These are phyloP conservation scores for Aspergillus tubingensis DNA, from an alignment of 2,329 filamentous ascomycete species.

Conservation along the genomic window DNA sequence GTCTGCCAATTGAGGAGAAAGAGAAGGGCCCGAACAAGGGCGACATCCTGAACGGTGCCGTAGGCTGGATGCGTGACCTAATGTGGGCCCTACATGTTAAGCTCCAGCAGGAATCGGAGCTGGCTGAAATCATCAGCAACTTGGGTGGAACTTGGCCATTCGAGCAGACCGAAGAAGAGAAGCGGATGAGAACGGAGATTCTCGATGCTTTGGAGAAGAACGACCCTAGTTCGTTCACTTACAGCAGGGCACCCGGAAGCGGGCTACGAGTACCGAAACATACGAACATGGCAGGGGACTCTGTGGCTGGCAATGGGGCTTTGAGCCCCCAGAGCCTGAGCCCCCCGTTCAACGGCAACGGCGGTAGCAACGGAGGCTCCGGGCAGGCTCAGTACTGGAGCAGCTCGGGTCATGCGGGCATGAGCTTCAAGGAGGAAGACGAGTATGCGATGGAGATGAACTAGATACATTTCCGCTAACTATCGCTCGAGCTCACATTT, in stretches of 20 bases:
- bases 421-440: slow-evolving; percentile 91
- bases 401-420: slow-evolving; percentile 54
- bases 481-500: slow-evolving; percentile 5
- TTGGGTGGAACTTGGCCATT: slow-evolving; percentile 77
- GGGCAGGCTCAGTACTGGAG: slow-evolving; percentile 58
- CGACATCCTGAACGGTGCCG: slow-evolving; percentile 94
- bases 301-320: slow-evolving; percentile 55
- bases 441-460: slow-evolving; percentile 80
- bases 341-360: slow-evolving; percentile 71
- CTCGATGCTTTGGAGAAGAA: slow-evolving; percentile 84
- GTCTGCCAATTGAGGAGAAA: slow-evolving; percentile 91
- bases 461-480: slow-evolving; percentile 18
- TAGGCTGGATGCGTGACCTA: slow-evolving; percentile 94
- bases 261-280: slow-evolving; percentile 89
- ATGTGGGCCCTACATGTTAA: slow-evolving; percentile 96
- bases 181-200: slow-evolving; percentile 91
- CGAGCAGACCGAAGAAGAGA: slow-evolving; percentile 85
- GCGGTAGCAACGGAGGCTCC: slow-evolving; percentile 56
- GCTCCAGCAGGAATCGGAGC: slow-evolving; percentile 83
- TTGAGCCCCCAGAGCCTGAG: slow-evolving; percentile 65
- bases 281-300: slow-evolving; percentile 86
- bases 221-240: slow-evolving; percentile 72
- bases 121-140: slow-evolving; percentile 72
- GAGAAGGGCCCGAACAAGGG: slow-evolving; percentile 99
- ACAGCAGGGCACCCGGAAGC: slow-evolving; percentile 79